Conservation (phyloP, 805 yeast species). For the Yamadazyma olivae region DNA sequence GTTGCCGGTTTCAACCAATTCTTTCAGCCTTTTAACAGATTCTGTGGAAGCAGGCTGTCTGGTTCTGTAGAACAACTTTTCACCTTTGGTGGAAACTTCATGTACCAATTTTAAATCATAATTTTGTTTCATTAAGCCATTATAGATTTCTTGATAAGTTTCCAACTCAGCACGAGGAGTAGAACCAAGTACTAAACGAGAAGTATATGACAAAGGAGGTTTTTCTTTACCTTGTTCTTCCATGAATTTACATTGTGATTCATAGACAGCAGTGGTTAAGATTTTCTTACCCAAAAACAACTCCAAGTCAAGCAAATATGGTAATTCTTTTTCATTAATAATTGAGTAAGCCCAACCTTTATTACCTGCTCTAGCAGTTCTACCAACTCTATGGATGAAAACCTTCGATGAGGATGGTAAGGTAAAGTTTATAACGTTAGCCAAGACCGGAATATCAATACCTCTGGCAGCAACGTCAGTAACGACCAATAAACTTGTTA, state of each 20-base stretch:
- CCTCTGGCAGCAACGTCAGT: constrained; percentile 99
- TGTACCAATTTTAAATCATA: constrained; percentile 65
- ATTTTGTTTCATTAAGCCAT: constrained; percentile 54
- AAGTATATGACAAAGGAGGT: constrained; percentile 68
- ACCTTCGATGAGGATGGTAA: constrained; percentile 91
- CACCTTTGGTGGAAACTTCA: constrained; percentile 82
- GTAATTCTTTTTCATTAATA: constrained; percentile 79
- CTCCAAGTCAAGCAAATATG: constrained; percentile 87
- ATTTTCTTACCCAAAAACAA: constrained; percentile 84
- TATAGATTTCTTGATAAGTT: constrained; percentile 66
- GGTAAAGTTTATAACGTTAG: constrained; percentile 89
- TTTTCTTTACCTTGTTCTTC: constrained; percentile 42
- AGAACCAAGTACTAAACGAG: constrained; percentile 78
- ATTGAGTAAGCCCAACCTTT: constrained; percentile 97
- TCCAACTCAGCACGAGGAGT: constrained; percentile 75
- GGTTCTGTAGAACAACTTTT: constrained; percentile 79
- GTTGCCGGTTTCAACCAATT: constrained; percentile 58
- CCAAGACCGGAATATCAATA: constrained; percentile 94
- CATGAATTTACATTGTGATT: constrained; percentile 53
- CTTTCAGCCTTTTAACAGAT: constrained; percentile 82
- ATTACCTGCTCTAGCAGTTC: constrained; percentile 99
- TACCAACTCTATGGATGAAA: constrained; percentile 95
- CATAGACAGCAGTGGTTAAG: constrained; percentile 65
- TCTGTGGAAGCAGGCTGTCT: constrained; percentile 84
- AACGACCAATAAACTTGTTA: constrained; percentile 84